Base-by-base conservation (phyloP, 768 basidiomycete genomes). In the Rickenella mellea region DNA sequence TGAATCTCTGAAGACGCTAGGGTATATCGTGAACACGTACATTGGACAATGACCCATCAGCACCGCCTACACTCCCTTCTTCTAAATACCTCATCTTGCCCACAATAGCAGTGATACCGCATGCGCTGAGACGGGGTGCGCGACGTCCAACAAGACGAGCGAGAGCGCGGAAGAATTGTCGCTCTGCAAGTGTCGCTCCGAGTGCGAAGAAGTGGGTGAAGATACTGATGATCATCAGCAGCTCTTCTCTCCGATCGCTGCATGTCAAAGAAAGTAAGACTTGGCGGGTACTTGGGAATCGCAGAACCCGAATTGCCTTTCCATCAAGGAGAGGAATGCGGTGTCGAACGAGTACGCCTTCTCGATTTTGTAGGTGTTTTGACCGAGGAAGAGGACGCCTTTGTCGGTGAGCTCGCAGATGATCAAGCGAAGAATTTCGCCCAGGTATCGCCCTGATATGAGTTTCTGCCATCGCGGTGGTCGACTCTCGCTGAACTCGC, bases 341-440 rank as follows among this genome's bases (percentile, higher is more conserved):
- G 96, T 99, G 61, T 99, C 94, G 54, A 99, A 81, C 24, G 76
- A 81, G 59, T 92, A 92, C 15, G 91, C 78, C 50, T 76, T 87
- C 64, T 98, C 93, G 28, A 99, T 77, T 69, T 98, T 97, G 76
- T 97, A 97, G 1, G 94, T 96, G 60, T 94, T 90, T 64, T 99
- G 94, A 20, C 96, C 93, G 24, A 96, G 75, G 80, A 99, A 99
- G 41, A 99, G 76, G 15, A 93, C 86, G 62, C 94, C 96, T 51
- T 92, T 85, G 56, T 96, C 93, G 56, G 96, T 91, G 38, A 99
- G 79, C 60, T 99, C 94, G 56, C 83, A 87, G 45, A 99, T 75
- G 51, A 97, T 83, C 22, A 98, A 70, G n/a, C 94, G 83, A 51
- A 97, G 73, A 52, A 98, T 91, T 65, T 99, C 94, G 46, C 94